Conservation (phyloP, 805 yeast genomes). For the Metschnikowia similis region DNA sequence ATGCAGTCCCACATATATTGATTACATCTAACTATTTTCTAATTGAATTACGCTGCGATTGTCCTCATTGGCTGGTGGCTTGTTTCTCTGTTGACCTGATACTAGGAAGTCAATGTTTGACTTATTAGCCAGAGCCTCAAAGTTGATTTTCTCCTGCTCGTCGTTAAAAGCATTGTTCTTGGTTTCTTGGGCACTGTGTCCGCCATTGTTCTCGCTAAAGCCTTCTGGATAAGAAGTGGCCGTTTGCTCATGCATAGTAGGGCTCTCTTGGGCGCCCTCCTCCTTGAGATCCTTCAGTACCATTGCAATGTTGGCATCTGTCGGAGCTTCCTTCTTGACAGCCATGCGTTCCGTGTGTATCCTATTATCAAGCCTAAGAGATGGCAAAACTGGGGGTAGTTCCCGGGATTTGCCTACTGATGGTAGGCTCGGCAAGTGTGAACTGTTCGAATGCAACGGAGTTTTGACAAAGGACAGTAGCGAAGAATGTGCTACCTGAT, state of each 20-base stretch:
- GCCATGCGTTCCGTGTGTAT: not conserved
- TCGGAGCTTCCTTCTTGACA: not conserved
- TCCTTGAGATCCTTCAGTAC: not conserved
- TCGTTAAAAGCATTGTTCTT: not conserved
- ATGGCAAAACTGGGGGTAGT: not conserved
- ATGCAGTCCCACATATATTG: not conserved
- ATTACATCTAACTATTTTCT: not conserved
- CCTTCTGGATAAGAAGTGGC: not conserved
- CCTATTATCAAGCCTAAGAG: not conserved
- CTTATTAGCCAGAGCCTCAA: not conserved
- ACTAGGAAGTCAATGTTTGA: conserved; percentile 3
- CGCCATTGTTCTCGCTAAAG: not conserved
- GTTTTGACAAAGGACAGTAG: not conserved
- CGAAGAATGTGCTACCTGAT: conserved; percentile 14
- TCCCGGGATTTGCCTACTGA: not conserved
- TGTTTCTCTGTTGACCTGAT: not conserved
- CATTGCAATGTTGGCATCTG: not conserved
- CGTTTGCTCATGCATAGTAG: not conserved
- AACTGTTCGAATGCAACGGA: not conserved
- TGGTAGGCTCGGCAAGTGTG: not conserved
- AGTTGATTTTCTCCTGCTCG: not conserved
- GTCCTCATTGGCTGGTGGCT: not conserved
- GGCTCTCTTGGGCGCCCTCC: not conserved
- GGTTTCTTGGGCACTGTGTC: not conserved
- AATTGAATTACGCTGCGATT: not conserved